Base-by-base conservation (phyloP, 176 grass and related monocot genomes). In the Aegilops umbellulata region DNA sequence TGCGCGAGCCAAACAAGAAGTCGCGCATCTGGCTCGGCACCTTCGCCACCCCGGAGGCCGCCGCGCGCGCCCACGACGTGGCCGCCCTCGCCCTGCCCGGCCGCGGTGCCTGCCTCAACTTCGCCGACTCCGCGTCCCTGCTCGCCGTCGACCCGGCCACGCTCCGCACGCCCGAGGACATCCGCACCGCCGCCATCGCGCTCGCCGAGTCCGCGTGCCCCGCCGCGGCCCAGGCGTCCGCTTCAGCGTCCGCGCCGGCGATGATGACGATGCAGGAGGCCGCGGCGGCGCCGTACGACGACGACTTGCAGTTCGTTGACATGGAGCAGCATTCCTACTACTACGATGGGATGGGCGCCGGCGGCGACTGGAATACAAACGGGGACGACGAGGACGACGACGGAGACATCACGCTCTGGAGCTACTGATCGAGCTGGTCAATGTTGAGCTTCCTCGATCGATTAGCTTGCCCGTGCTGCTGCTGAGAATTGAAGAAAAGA, bases 11-110 rank as follows among this genome's bases (percentile, higher is more conserved):
- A 5, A 53, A 19, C 36, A 93, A 93, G 88, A 93, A 93, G 88
- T 90, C 88, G 0, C 88, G 92, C 83, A 93, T 93, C 83, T 93
- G 92, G 92, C 88, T 93, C 1, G 92, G 92, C 49, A 93, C 92
- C 6, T 93, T 93, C 83, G 65, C 92, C 30, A 93, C 92, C 16
- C 86, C 92, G 3, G 88, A 90, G 84, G 90, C 90, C 86, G 92
- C 92, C 0, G 92, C 88, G 39, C 92, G 92, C 51, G 92, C 92
- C 29, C 92, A 93, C 82, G 92, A 93, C 88, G 92, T 93, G 13
- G 92, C 92, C 10, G 75, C 92, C 31, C 86, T 93, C 24, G 86
- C 92, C 67, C 90, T 97, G 1, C 88, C 92, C 0, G 95, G 95
- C 5, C 81, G 70, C 9, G 82, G 80, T 0, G 92, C 95, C 0